Base-by-base conservation (phyloP, 2,329 filamentous ascomycete species). In the Phialemoniopsis sp. region DNA sequence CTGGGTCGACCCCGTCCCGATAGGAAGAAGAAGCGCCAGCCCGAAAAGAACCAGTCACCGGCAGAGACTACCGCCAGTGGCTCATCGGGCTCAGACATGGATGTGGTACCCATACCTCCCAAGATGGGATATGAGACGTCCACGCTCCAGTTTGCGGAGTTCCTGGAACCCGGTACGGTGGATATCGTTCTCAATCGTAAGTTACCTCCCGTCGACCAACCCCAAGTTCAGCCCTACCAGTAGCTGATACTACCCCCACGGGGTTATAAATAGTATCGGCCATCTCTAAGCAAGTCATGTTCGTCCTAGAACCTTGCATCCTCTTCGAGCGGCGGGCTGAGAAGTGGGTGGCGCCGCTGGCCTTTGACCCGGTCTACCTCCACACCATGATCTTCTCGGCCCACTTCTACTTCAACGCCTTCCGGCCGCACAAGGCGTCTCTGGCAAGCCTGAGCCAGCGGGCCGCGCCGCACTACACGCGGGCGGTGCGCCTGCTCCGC, bases 341-440 rank as follows among this genome's bases (percentile, higher is more conserved):
- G 13, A 33, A 34, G n/a, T 60, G 54, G 54, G 48, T 62, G 30
- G 54, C 54, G 10, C 52, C 53, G 13, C 43, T 66, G 10, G 46
- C 49, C 6, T 26, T 45, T n/a, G 62, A 66, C 39, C 42, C 57
- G 3, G 57, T 55, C 9, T 63, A 60, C 37, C 49, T 67, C 3
- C 61, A 67, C 43, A 49, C 57, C 28, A 52, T 55, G 32, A 51
- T 59, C 8, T 66, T 63, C 43, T 52, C 56, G 2, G 44, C 57
- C 6, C 51, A 60, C 18, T 47, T 46, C 19, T 66, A 58, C 44
- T 56, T 17, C 13, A 13, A 34, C 17, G 17, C 36, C 4, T 17
- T 34, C 7, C 32, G 17, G 32, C 32, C 32, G 8, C 16, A 3
- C 17, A 19, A 13, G 21, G 9, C 17, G 32, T 19, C 9, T 15